These are phyloP conservation scores for Mycosphaerella arachidis DNA, from an alignment of 2,329 filamentous ascomycete species.

Conservation along the genomic window DNA sequence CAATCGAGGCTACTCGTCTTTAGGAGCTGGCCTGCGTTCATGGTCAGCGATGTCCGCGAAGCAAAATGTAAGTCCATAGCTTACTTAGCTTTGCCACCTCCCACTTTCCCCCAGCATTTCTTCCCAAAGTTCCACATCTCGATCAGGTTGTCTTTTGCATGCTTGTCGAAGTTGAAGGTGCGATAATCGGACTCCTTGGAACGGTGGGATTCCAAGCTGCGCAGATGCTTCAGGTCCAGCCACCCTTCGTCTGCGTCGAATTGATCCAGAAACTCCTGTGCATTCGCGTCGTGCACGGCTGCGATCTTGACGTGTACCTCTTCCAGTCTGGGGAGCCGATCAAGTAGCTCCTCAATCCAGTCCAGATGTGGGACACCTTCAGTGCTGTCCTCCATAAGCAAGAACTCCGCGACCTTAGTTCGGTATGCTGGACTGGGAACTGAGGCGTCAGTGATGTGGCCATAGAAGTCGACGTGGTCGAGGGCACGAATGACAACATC, in stretches of 20 bases:
- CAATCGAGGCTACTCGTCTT: too few species aligned
- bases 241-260: background rate
- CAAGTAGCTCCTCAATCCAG: background rate
- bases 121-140: background rate
- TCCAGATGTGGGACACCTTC: background rate
- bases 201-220: background rate
- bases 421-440: background rate
- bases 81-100: too few species aligned
- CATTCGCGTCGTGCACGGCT: background rate
- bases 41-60: too few species aligned
- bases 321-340: background rate
- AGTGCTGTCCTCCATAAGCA: background rate
- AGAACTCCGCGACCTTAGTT: background rate
- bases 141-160: background rate
- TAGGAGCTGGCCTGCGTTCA: too few species aligned
- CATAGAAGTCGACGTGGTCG: background rate
- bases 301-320: background rate
- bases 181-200: background rate
- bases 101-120: background rate
- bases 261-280: background rate
- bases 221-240: background rate
- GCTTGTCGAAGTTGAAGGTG: background rate
- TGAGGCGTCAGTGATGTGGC: background rate
- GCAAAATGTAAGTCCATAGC: too few species aligned
- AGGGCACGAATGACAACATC: background rate